Percentiles rank a stretch among this genome's conserved stretches.
phyloP scores from a whole-genome alignment of 2,329 filamentous ascomycete species.

The Cladosporium sp. region DNA sequence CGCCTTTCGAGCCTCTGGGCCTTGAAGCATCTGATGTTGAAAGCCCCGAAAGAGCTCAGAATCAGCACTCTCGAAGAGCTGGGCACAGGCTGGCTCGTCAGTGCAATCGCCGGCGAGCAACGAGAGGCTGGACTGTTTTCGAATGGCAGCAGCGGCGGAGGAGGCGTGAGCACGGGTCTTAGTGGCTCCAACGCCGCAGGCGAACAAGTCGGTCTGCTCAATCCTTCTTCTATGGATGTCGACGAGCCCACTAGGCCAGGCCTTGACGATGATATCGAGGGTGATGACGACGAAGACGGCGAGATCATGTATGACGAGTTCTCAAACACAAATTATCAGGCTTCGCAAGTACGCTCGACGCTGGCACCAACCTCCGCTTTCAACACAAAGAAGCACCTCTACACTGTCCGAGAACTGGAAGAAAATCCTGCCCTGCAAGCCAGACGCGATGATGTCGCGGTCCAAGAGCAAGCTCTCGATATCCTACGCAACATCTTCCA shows the following conservation, averaged over 20 bases:
- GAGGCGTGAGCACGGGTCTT: constrained; percentile 44
- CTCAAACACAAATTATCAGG: constrained; percentile 40
- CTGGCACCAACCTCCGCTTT: constrained; percentile 31
- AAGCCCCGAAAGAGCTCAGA: constrained; percentile 70
- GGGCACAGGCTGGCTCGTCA: constrained; percentile 76
- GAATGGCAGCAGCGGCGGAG: constrained; percentile 56
- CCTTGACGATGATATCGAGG: constrained; percentile 31
- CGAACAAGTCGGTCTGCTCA: constrained; percentile 62
- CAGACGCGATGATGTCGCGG: constrained; percentile 74
- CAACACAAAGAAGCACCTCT: constrained; percentile 35
- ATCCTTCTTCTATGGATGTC: constrained; percentile 47
- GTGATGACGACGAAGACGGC: constrained; percentile 47
- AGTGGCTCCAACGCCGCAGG: constrained; percentile 60
- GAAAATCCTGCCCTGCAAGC: constrained; percentile 67
- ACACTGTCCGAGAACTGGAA: constrained; percentile 50
- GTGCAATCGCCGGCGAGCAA: constrained; percentile 67
- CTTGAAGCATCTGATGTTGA: constrained; percentile 83
- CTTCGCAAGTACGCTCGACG: constrained; percentile 40
- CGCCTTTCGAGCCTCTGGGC: constrained; percentile 89
- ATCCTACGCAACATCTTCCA: constrained; percentile 89
- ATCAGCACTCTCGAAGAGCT: constrained; percentile 76
- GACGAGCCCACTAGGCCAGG: constrained; percentile 30
- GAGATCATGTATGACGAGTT: constrained; percentile 48
- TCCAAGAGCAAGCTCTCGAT: constrained; percentile 89
- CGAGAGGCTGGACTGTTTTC: constrained; percentile 34